Evolutionary conservation across 2,329 filamentous ascomycete species (phyloP), one percentile per base, ranked within the genome.

Genomic region (Epichloe uncinata): DNA sequence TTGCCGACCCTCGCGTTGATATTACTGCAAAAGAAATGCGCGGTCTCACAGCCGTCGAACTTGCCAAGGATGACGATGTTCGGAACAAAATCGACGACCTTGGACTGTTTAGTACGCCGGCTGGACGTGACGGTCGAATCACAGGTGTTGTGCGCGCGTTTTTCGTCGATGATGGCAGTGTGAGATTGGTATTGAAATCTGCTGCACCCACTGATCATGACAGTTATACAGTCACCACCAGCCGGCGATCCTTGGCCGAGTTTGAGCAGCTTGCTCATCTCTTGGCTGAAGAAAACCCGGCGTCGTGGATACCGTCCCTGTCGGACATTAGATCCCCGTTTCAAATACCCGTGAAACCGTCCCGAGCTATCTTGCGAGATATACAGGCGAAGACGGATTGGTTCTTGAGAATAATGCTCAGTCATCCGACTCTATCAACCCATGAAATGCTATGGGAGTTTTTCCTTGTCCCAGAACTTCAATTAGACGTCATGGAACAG

Each of bases 391-490:
- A 85, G 15, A 80, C 95, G 18, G 88, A 98, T 66, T 84, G 81
- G 57, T 96, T 97, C 59, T 70, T 98, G 57, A 87, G 87, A 56
- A 87, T 89, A 16, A 76, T 98, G 55, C 75, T 98, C 26, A 75
- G 79, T 8, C 93, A 98, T 61, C 85, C 91, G 3, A 97, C 93
- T 0, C 96, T 98, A 62, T 79, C 88, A 0, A 95, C 87, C 0
- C 94, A 98, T 61, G 93, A 98, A 69, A 88, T 97, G 64, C 76
- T 98, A 2, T 98, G 93, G 94, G 93, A 98, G 60, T 98, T 98
- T 69, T 95, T 98, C 67, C 76, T 98, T 0, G 90, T 98, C 12
- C 93, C 93, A 1, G 93, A 98, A 57, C 80, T 98, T 46, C 87
- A 95, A 62, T 78, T 87, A 0, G 82, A 88, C 18, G 88, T 90